Base-by-base conservation (phyloP, 495 filamentous ascomycete genomes). In the Annulohypoxylon stygium region DNA sequence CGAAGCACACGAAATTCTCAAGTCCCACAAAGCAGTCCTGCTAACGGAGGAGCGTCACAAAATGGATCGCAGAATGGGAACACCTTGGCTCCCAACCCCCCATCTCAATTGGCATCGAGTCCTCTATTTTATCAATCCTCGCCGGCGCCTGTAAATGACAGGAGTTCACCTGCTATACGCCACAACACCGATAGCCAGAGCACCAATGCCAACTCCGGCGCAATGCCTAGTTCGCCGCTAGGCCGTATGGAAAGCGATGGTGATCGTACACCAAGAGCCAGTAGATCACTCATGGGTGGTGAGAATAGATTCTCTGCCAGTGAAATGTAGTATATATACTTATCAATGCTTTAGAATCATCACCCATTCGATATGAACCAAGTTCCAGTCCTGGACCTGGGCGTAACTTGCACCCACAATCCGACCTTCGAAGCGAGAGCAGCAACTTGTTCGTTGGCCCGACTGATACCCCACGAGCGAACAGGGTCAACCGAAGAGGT, bases 81-180 rank as follows among this genome's bases (percentile, higher is more conserved):
- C 73, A 87, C 75, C 77, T 87, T 73, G 82, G 86, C 78, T 34
- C 80, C 76, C 69, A 83, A 75, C 58, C 80, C 78, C 73, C 67
- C 74, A 45, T 85, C 79, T 66, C 84, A 81, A 75, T 67, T 82
- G 76, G 90, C 90, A 2, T 96, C 93, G 2, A 97, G 94, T 26
- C 94, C 94, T 30, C 86, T 97, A 66, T 92, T 93, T 79, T 96
- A 90, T 79, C 89, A 90, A 65, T 96, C 93, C 1, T 94, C 93
- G 12, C 91, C 94, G 3, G 86, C 83, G 10, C 86, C 84, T 73
- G 86, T 82, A 23, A 68, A 73, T 45, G 75, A 77, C 43, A 79
- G 80, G 48, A 75, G 78, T 41, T 86, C 84, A 16, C 86, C 86
- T 43, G 86, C 86, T 23, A 77, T 88, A 58, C 80, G 85, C 58